These are phyloP conservation scores for Neonothopanus nambi DNA, from an alignment of 1,284 basidiomycete species.

Conservation along the genomic window DNA sequence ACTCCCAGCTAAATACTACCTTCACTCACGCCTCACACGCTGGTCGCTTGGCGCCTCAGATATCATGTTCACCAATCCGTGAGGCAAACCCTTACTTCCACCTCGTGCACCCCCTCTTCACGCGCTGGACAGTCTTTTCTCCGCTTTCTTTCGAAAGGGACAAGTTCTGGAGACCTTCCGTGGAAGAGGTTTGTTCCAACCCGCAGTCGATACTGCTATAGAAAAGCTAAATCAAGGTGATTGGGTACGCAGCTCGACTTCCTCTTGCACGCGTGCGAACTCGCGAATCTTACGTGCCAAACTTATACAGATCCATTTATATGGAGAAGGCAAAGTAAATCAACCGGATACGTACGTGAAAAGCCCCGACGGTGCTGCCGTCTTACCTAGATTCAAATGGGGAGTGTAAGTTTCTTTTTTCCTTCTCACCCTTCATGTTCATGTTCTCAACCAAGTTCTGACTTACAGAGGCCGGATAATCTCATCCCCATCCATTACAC, in stretches of 20 bases:
- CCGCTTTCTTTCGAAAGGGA: conserved; percentile 84
- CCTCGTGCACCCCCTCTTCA: conserved; percentile 11
- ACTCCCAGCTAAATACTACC: conserved; percentile 66
- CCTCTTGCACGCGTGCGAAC: no score
- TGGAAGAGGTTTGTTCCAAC: conserved; percentile 88
- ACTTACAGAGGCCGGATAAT: conserved; percentile 77
- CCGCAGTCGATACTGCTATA: conserved; percentile 82
- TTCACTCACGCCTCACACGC: conserved; percentile 62
- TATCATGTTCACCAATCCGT: conserved; percentile 95
- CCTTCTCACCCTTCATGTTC: conserved; percentile 5
- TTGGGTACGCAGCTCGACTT: conserved; percentile 89
- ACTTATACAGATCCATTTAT: conserved; percentile 94
- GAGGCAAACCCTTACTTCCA: conserved; percentile 30
- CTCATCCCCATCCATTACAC: conserved; percentile 74
- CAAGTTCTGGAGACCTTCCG: conserved; percentile 95
- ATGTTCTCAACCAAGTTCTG: conserved; percentile 2
- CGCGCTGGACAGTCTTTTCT: conserved; percentile 62
- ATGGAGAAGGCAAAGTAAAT: conserved; percentile 91
- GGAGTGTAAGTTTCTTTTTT: conserved; percentile 70
- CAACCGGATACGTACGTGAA: conserved; percentile 62
- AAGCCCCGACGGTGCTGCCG: conserved; percentile 35
- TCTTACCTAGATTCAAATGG: conserved; percentile 91
- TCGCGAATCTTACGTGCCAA: no score
- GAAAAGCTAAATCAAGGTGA: conserved; percentile 76
- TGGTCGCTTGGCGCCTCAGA: conserved; percentile 93